Evolutionary conservation across 2,329 filamentous ascomycete species (phyloP), one percentile per base, ranked within the genome.

Genomic region (Aspergillus sojae): DNA sequence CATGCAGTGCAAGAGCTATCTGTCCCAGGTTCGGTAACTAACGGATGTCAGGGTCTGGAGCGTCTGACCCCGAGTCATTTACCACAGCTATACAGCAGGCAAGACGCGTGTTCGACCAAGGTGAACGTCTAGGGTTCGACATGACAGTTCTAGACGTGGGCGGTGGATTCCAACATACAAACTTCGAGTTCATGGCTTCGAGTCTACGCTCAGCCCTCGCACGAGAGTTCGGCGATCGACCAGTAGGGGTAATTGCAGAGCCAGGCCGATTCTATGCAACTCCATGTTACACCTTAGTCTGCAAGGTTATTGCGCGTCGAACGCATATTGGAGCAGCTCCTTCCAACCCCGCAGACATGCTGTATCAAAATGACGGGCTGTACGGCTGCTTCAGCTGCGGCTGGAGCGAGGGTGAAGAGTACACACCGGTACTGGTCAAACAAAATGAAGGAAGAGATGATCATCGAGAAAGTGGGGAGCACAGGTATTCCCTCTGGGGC

Each of bases 331-430:
- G 59, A 3, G 45, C 12, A 28, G 59, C 21, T 6, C 23, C 12
- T 12, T 10, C 14, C 19, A 19, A 41, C 11, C 48, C 50, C 5
- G 36, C 16, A 2, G 68, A 72, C 19, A 74, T 74, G 71, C 65
- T 74, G 7, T 74, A 74, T 46, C 67, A 68, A 23, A 74, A 73
- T 30, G 72, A 74, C 60, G 72, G 72, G 1, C 52, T 74, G 7
- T 74, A 28, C 5, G 26, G 26, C 1, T 28, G 26, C 41, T 74
- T 75, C 50, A 67, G 61, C 54, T 65, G 64, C 46, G 61, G 63
- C 3, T 61, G 65, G 28, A 58, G 64, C 26, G 69, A 70, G 41
- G 59, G 67, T 11, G 64, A 68, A 30, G 48, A 54, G 0, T 60
- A 45, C 65, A 60, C n/a, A 21, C 48, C 68, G 54, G 14, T 58